Evolutionary conservation across 2,329 filamentous ascomycete species (phyloP), one percentile per base, ranked within the genome.

Genomic region (Cladosporium cucumerinum): DNA sequence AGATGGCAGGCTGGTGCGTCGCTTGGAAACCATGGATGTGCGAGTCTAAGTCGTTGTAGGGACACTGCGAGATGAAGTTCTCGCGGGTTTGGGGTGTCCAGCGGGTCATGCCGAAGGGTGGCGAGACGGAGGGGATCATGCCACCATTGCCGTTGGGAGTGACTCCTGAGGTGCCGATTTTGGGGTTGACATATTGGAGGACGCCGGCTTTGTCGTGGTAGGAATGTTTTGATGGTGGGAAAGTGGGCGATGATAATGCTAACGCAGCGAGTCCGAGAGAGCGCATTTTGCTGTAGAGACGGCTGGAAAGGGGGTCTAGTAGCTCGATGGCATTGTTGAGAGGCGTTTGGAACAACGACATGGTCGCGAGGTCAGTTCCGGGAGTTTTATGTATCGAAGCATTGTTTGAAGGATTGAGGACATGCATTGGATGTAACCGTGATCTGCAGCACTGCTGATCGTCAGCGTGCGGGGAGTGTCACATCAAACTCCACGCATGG

Each of bases 1-100:
- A 82, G n/a, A 83, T 83, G 0, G 81, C 81, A 0, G 81, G 81
- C 66, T 83, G 81, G 63, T 83, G 81, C 0, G 81, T 82, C 10
- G 80, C 81, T 68, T 83, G 81, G 63, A 83, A 82, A 0, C 81
- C 81, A 65, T 83, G 81, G 10, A 82, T 76, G 26, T 77, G 76
- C 0, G 69, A 65, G 64, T 83, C 81, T 16, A 75, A 67, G 60
- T 82, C 78, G 26, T 79, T 75, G 69, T 83, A 83, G 0, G 81
- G 80, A 16, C 80, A 80, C 66, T 82, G 81, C 0, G 78, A 81
- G 60, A 83, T 83, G 71, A 78, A 82, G 67, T 83, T 83, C 72
- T 74, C 72, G 49, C 73, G 66, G 5, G 81, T 82, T 70, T 82
- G 80, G 3, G 81, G 76, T 11, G 80, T 82, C 81, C 81, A 83